Base-by-base conservation (phyloP, 176 grass and related monocot species). In the Eragrostis curvula region DNA sequence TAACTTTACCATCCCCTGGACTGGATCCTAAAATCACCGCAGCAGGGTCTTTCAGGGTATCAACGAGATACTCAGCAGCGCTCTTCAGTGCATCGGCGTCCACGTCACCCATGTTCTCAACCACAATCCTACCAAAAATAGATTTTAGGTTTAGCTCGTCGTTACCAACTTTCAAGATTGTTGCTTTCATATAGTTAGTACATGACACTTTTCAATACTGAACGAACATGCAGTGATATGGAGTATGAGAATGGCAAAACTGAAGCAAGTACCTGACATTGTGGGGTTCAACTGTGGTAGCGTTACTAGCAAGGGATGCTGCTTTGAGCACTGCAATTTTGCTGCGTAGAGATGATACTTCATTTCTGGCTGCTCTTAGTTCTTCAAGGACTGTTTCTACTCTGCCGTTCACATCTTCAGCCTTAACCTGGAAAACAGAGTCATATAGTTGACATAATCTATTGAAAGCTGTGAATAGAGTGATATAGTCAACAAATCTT, bases 241-340 rank as follows among this genome's bases (percentile, higher is more conserved):
- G 47, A 39, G 40, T 48, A 56, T 21, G 28, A 39, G 27, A 63
- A 23, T 65, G 46, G 51, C 1, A 3, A 62, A 75, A 10, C 42
- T 74, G 23, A 87, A 52, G 66, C 45, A 51, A 86, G 49, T 87
- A 98, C 95, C 95, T 93, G 68, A 91, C 71, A 64, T 90, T 95
- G 5, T 84, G 73, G 59, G 83, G 85, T 76, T 90, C 90, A 18
- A 95, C 25, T 4, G 70, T 56, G 78, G 73, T 52, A 23, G 90
- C 86, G 84, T 83, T 93, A 67, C 79, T 91, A 64, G 87, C 86
- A 79, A 95, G 67, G 51, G 77, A 87, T 68, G 74, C 74, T 44
- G 96, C 92, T 98, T 94, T 98, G 43, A 95, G 90, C 66, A 93
- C 82, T 42, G 96, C 92, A 70, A 98, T 92, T 93, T 80, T 92